Evolutionary conservation across 2,329 filamentous ascomycete species (phyloP).

Genomic region (Aureobasidium pullulans): DNA sequence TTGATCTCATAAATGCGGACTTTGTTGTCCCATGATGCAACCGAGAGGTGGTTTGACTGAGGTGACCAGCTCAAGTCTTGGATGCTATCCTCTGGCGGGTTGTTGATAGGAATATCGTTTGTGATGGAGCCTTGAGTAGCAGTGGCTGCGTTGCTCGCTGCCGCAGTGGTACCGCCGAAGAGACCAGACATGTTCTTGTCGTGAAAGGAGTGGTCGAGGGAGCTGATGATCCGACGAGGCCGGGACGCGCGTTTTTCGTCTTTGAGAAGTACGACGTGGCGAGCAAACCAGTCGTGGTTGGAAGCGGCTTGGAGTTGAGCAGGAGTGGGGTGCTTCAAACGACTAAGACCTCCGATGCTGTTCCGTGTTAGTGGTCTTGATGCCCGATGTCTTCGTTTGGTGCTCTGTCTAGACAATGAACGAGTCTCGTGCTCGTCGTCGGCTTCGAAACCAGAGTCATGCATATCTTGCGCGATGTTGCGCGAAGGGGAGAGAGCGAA

Average conservation of each 20-base stretch:
- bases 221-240: too few relatives aligned
- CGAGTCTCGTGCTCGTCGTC: not conserved
- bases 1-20: slow-evolving; percentile 94
- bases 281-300: not conserved
- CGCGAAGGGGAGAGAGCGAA: not conserved
- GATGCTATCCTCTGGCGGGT: slow-evolving; percentile 81
- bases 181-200: slow-evolving; percentile 53
- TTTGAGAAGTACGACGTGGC: not conserved
- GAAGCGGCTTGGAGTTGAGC: not conserved
- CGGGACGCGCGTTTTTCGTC: not conserved
- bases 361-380: too few relatives aligned
- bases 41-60: slow-evolving; percentile 71
- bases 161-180: slow-evolving; percentile 45
- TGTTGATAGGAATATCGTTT: slow-evolving; percentile 72
- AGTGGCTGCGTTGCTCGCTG: slow-evolving; percentile 46
- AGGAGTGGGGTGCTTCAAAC: not conserved
- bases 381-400: too few relatives aligned
- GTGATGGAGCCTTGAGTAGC: slow-evolving; percentile 85
- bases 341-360: not conserved
- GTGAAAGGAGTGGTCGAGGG: not conserved
- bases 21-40: slow-evolving; percentile 96
- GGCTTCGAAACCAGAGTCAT: not conserved
- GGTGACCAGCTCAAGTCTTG: slow-evolving; percentile 80
- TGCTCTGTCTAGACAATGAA: not conserved
- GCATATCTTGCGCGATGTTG: not conserved